phyloP scores from a whole-genome alignment of 2,329 filamentous ascomycete genomes.

The Pseudofabraea citricarpa region DNA sequence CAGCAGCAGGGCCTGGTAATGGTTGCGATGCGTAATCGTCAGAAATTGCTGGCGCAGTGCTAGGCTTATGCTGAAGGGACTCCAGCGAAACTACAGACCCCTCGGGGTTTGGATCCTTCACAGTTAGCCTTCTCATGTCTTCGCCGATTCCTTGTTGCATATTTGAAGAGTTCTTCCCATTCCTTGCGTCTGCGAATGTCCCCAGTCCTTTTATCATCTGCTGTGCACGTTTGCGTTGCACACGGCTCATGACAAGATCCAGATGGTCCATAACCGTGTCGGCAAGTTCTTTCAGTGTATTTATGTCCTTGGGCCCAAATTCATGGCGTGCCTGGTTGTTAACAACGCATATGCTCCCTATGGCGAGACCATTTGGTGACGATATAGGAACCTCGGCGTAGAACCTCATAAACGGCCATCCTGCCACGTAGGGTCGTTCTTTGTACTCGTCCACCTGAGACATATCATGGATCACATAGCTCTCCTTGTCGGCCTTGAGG shows the following conservation, averaged over 20 bases:
- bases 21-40: no score
- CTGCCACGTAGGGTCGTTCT: neutral
- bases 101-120: neutral
- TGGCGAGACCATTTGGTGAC: slow-evolving; percentile 29
- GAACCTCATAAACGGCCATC: slow-evolving; percentile 8
- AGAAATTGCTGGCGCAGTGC: no score
- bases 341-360: slow-evolving; percentile 56
- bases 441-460: neutral
- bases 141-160: slow-evolving; percentile 7
- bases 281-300: slow-evolving; percentile 51
- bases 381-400: slow-evolving; percentile 17
- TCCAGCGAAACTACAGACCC: neutral
- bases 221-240: slow-evolving; percentile 44
- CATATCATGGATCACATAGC: slow-evolving; percentile 3
- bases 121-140: neutral
- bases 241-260: slow-evolving; percentile 46
- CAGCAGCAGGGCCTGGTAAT: no score
- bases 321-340: slow-evolving; percentile 50
- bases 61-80: no score
- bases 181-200: no score
- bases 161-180: slow-evolving; percentile 41
- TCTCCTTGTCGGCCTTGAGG: no score
- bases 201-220: slow-evolving; percentile 48
- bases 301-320: slow-evolving; percentile 39
- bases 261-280: slow-evolving; percentile 54